Evolutionary conservation across 202 grass and related monocot species (phyloP).

Genomic region (Setaria viridis): DNA sequence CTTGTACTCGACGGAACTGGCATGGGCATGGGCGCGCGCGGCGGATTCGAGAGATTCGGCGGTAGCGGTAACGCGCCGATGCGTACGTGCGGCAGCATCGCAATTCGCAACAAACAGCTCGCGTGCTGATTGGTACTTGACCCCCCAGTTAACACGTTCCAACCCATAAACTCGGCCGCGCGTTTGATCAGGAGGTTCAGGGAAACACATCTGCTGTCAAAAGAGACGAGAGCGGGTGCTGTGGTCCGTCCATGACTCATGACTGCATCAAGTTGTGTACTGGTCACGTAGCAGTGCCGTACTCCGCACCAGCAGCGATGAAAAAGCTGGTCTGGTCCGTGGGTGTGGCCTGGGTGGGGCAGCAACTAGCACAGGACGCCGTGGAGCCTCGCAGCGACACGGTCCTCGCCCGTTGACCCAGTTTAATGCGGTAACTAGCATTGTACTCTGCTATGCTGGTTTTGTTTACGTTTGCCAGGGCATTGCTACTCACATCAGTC

Average conservation of each 20-base stretch:
- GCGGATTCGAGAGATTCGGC: neutral
- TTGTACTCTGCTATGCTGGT: neutral
- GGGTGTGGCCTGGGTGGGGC: neutral
- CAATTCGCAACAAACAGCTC: neutral
- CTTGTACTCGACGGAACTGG: slow-evolving; percentile 17
- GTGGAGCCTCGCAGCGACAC: neutral
- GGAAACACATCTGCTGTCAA: too few species aligned
- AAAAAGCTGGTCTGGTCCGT: neutral
- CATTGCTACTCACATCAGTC: too few species aligned
- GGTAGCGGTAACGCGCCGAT: neutral
- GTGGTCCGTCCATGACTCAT: neutral
- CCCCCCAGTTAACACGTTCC: too few species aligned
- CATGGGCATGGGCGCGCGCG: neutral
- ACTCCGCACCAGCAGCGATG: neutral
- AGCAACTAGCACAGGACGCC: neutral
- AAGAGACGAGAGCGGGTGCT: too few species aligned
- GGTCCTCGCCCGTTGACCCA: neutral
- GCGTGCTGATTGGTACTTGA: too few species aligned
- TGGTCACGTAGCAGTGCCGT: neutral
- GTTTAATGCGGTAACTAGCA: neutral
- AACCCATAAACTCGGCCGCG: too few species aligned
- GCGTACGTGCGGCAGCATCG: neutral
- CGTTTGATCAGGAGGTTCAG: too few species aligned
- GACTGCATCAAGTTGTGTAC: neutral
- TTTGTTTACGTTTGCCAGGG: neutral